Evolutionary conservation across 2,329 filamentous ascomycete species (phyloP).

Genomic region (Pseudocercospora crystallina): DNA sequence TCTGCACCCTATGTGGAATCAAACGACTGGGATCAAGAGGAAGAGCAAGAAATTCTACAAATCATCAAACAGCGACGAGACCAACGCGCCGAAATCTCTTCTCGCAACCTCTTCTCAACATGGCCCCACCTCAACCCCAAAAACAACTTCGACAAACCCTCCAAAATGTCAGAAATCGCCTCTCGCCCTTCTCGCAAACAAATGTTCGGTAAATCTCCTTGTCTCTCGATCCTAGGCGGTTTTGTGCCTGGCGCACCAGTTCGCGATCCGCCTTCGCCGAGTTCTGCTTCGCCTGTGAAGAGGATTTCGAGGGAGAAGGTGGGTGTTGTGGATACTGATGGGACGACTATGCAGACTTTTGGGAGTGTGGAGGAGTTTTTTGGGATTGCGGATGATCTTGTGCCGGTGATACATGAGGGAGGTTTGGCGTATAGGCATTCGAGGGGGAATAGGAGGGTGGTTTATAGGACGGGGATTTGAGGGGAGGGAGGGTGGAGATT

Average conservation of each 20-base stretch:
- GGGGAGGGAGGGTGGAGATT: no score
- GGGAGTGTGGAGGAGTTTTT: constrained; percentile 17
- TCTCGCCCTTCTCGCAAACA: constrained; percentile 39
- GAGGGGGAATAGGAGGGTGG: constrained; percentile 3
- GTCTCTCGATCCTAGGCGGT: constrained; percentile 6
- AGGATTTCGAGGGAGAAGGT: neutral
- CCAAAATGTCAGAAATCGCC: constrained; percentile 57
- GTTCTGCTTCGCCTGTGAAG: neutral
- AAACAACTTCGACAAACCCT: constrained; percentile 43
- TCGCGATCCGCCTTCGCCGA: neutral
- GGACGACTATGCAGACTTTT: constrained; percentile 4
- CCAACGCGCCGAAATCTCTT: neutral
- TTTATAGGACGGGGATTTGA: constrained; percentile 18
- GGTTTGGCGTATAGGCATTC: constrained; percentile 13
- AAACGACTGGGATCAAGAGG: neutral
- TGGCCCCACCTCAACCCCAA: constrained; percentile 28
- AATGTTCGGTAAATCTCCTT: constrained; percentile 25
- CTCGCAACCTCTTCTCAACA: constrained; percentile 18
- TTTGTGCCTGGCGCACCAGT: neutral
- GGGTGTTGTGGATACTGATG: neutral
- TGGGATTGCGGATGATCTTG: constrained; percentile 11
- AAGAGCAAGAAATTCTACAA: constrained; percentile 3
- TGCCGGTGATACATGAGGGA: constrained; percentile 10
- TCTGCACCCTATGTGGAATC: neutral
- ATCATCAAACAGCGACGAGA: constrained; percentile 1